Evolutionary conservation across 148 eudicot species (phyloP), one percentile per base, ranked within the genome.

Genomic region (Polygonum aviculare): DNA sequence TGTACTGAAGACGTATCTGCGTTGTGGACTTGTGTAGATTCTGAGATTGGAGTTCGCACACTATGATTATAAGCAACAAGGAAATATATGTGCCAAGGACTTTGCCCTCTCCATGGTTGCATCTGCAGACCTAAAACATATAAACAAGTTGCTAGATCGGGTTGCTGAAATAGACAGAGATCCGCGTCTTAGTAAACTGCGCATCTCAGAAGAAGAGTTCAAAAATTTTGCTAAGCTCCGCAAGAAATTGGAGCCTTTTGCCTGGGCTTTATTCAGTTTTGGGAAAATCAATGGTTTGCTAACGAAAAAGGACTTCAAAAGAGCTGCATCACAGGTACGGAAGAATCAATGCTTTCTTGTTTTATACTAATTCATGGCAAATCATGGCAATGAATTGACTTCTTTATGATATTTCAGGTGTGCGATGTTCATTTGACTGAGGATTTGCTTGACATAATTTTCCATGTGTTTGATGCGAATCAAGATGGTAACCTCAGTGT

Each of bases 41-140:
- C 60, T 86, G 76, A 81, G 79, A 69, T 80, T 89, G 79, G 90
- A 89, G 82, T 89, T 89, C 78, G 84, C 86, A 75, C 93, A 87
- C 79, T 89, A 87, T 79, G 93, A 87, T 77, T 87, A 87, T 80
- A 84, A 80, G 79, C 79, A 75, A 57, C 82, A 77, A 79, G 89
- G 89, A 65, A 81, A 84, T 39, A 89, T 89, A 80, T 80, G 85
- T 41, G 88, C 93, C 60, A 87, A 87, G 83, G 93, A 89, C 80
- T 89, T 89, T 45, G 90, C 93, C 59, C 85, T 89, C 69, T 87
- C 93, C 69, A 84, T 89, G 93, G 89, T 89, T 81, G 93, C 93
- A 72, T 87, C 93, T 62, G 93, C 90, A 49, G 93, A 89, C 77
- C 65, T 86, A 76, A 77, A 74, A 73, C 88, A 89, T 76, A 55